Base-by-base conservation (phyloP, 805 yeast species). In the Cyberlindnera maritima region DNA sequence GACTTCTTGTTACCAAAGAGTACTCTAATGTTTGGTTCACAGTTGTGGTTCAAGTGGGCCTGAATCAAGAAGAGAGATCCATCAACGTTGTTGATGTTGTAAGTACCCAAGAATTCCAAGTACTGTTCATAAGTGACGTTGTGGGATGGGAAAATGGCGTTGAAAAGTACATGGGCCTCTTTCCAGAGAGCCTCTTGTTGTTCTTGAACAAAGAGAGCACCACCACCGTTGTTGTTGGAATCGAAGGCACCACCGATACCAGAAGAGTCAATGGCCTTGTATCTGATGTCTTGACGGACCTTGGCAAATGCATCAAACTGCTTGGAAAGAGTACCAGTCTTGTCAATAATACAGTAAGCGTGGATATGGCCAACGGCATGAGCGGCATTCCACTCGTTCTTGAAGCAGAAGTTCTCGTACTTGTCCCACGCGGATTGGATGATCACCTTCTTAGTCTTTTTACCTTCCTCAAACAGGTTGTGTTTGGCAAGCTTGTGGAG, bases 11-110 rank as follows among this genome's bases (percentile, higher is more conserved):
- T 66, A 18, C 70, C 70, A 15, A 71, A 63, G 41, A 76, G 72
- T 26, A 78, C 82, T 31, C 74, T 70, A 3, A 82, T 81, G 57
- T 83, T 87, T 2, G 94, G 91, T 35, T 75, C 80, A 67, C 96
- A 88, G 56, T 72, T 74, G 61, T 88, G 96, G 59, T 88, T 88
- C 57, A 88, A 67, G 59, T 85, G 86, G 0, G 94, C 80, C 50
- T 84, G 85, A 9, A 74, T 60, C 50, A 80, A 70, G 61, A 72
- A 88, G 15, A 86, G 58, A 41, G 80, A 77, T 2, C 85, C 81
- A 44, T 81, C 83, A 43, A 83, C 68, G 57, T 86, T 85, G 65
- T 88, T 88, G 56, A 88, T 77, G 64, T 86, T 85, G 60, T 81
- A 85, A 49, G 82, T 77, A 2, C 96, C 96, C 56, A 88, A 64